Evolutionary conservation across 352 stramenopile genomes (phyloP).

Genomic region (Aphanomyces astaci): DNA sequence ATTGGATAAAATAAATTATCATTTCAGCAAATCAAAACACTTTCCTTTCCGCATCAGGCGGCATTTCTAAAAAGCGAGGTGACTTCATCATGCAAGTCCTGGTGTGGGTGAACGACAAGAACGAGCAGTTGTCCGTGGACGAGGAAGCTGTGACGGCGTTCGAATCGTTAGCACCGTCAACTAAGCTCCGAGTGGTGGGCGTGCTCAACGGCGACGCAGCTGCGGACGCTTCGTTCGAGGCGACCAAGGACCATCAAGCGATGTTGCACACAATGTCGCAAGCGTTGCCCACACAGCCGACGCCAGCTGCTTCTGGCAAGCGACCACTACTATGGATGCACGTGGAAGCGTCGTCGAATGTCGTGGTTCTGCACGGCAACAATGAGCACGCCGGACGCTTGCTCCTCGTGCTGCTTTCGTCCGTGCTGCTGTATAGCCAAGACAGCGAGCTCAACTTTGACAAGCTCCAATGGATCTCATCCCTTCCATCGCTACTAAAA

Average conservation of each 20-base stretch:
- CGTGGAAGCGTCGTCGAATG: not conserved
- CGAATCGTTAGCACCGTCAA: not conserved
- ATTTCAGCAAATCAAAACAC: not conserved
- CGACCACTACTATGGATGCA: not conserved
- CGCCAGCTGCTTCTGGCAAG: not conserved
- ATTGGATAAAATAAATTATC: slow-evolving; percentile 1
- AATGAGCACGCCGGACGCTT: slow-evolving; percentile 22
- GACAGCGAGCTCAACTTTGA: slow-evolving; percentile 50
- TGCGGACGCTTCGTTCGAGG: not conserved
- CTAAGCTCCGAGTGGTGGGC: slow-evolving; percentile 2
- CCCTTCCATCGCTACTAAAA: slow-evolving; percentile 34
- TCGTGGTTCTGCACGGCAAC: not conserved
- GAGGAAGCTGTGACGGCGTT: not conserved
- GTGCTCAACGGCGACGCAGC: slow-evolving; percentile 1
- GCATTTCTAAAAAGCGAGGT: too few species aligned
- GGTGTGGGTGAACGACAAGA: not conserved
- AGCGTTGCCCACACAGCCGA: not conserved
- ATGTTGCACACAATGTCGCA: slow-evolving; percentile 9
- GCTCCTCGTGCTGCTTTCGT: slow-evolving; percentile 53
- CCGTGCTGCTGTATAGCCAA: slow-evolving; percentile 47
- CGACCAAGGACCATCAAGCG: slow-evolving; percentile 8
- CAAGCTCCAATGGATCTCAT: slow-evolving; percentile 40
- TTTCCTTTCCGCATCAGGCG: too few species aligned
- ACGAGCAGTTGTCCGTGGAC: not conserved
- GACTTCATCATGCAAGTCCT: not conserved